Conservation (phyloP, 352 stramenopile genomes). For the Phytophthora boehmeriae region DNA sequence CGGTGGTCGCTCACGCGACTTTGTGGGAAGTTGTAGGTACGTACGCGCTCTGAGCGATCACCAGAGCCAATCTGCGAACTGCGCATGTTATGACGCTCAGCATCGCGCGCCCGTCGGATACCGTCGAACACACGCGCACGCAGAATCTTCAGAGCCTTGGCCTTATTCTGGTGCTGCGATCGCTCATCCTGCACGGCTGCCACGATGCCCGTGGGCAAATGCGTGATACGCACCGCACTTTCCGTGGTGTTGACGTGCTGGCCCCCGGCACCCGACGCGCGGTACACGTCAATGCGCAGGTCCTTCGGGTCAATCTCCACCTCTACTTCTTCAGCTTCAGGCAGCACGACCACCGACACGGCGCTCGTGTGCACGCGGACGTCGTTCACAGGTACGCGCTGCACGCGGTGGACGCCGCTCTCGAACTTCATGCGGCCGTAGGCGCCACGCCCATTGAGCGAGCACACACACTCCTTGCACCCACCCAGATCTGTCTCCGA, state of each 20-base stretch:
- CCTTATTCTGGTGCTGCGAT: constrained; percentile 98
- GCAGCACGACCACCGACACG: constrained; percentile 97
- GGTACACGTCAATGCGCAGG: constrained; percentile 97
- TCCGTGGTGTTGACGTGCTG: constrained; percentile 99
- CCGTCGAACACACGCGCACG: constrained; percentile 95
- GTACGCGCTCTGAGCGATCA: constrained; percentile 96
- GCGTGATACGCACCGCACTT: constrained; percentile 96
- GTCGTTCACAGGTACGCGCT: constrained; percentile 97
- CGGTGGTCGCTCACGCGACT: constrained; percentile 96
- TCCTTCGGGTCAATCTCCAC: constrained; percentile 94
- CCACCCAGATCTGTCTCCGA: constrained; percentile 86
- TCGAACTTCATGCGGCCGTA: constrained; percentile 99
- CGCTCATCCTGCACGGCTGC: constrained; percentile 94
- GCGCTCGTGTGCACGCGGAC: constrained; percentile 97
- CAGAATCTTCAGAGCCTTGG: constrained; percentile 98
- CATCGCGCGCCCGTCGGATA: constrained; percentile 75
- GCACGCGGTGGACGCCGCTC: constrained; percentile 97
- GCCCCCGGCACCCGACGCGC: constrained; percentile 94
- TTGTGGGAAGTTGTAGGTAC: constrained; percentile 99
- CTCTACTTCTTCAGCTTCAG: constrained; percentile 88
- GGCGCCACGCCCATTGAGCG: constrained; percentile 73
- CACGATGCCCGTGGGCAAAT: constrained; percentile 96
- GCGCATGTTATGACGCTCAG: constrained; percentile 66
- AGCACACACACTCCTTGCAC: constrained; percentile 83
- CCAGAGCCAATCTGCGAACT: constrained; percentile 94